Percentiles rank a stretch among this genome's conserved stretches.
Evolutionary conservation across 148 eudicot genomes (phyloP).

Genomic region (Beta vulgaris): DNA sequence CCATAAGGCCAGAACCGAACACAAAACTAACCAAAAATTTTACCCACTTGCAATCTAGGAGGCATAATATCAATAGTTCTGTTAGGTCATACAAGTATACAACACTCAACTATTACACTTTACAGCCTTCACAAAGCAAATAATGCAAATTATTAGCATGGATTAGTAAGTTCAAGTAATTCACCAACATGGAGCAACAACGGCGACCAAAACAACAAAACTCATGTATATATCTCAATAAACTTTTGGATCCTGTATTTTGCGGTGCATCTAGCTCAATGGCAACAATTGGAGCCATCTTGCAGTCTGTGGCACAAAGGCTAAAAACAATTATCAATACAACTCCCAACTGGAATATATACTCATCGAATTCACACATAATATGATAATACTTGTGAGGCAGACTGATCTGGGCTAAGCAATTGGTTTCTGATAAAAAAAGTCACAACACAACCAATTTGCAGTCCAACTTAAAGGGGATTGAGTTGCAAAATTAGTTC

Average conservation of each 20-base stretch:
- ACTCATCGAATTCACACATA: neutral
- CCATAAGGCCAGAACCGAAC: no score
- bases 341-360: no score
- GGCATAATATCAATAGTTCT: no score
- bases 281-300: neutral
- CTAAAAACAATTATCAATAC: neutral
- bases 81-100: no score
- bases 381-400: neutral
- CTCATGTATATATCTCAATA: neutral
- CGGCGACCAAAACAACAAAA: neutral
- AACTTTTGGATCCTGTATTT: neutral
- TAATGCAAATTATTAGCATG: neutral
- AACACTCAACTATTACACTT: neutral
- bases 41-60: no score
- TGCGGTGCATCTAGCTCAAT: neutral
- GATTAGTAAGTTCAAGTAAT: neutral
- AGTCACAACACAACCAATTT: neutral
- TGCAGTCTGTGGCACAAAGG: neutral
- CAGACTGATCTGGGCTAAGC: neutral
- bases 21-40: no score
- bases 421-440: constrained; percentile 6
- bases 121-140: neutral
- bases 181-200: neutral
- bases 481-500: neutral
- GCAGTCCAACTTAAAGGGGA: neutral